Evolutionary conservation across 768 basidiomycete genomes (phyloP), one percentile per base, ranked within the genome.

Genomic region (Hypsizygus marmoreus): DNA sequence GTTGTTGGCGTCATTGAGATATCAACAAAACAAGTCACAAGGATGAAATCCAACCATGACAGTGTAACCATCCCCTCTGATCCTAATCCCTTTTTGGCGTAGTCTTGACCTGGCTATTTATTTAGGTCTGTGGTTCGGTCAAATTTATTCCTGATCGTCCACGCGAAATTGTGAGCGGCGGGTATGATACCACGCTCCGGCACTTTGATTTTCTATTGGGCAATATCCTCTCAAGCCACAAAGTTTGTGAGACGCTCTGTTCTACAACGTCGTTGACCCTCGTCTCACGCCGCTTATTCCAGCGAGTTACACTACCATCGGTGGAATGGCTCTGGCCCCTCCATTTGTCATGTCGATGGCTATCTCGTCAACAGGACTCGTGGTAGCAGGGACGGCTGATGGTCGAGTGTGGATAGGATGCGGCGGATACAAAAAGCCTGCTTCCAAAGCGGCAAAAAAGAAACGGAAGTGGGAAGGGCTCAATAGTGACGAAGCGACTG

Each of bases 381-480:
- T 91, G 13, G 87, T 82, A 11, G 86, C 80, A 5, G 82, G 86
- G 4, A 86, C 83, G 1, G 90, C 88, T 7, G 87, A 91, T 58
- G 90, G 90, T 3, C 78, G 80, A 29, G 57, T 91, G 4, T 82
- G 81, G 72, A 54, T 90, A 19, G 86, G 88, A 10, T 74, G 75
- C 8, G 81, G 88, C 3, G 88, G 85, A 5, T 83, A 84, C 58
- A 86, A 80, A 57, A 34, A 48, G 47, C 29, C 56, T 10, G 38
- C 51, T 46, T 6, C 50, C 45, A 47, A 61, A 50, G 33, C 26
- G 14, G 34, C 50, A 8, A 72, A 73, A 58, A 84, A 81, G 65
- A 81, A 77, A 56, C 69, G 75, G 48, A 86, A 80, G 56, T 92
- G 91, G 89, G 79, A 81, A 49, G 90, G 91, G 2, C 66, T 91